These are phyloP conservation scores for Phycomyces nitens DNA, from an alignment of 192 early-diverging fungal genomes.

Conservation along the genomic window DNA sequence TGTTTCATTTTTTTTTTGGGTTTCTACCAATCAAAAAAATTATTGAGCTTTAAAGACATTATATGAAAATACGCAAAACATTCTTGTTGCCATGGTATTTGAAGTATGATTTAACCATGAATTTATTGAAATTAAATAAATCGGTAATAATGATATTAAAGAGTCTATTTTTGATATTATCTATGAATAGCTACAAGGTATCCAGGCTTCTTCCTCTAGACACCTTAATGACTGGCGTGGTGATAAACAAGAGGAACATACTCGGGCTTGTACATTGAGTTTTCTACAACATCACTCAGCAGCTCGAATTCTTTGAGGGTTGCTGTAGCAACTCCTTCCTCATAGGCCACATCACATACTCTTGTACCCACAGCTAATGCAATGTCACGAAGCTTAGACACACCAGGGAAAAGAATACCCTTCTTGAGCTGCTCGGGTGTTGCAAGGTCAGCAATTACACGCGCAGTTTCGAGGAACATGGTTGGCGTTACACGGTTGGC, in stretches of 20 bases:
- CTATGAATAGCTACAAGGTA: too few species aligned
- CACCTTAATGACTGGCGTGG: slow-evolving; percentile 1
- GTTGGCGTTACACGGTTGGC: slow-evolving; percentile 45
- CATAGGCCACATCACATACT: slow-evolving; percentile 51
- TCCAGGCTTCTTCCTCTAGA: not conserved
- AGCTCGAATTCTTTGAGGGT: slow-evolving; percentile 39
- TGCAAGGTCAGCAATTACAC: slow-evolving; percentile 49
- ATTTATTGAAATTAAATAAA: too few species aligned
- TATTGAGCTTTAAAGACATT: too few species aligned
- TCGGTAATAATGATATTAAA: too few species aligned
- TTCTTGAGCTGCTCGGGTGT: slow-evolving; percentile 46
- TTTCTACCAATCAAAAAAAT: too few species aligned
- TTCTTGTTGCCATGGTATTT: too few species aligned
- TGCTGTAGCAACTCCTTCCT: slow-evolving; percentile 46
- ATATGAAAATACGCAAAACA: too few species aligned
- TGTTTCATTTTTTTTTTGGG: too few species aligned
- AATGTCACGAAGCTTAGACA: slow-evolving; percentile 43
- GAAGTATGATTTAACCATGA: too few species aligned
- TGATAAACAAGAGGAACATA: slow-evolving; percentile 43
- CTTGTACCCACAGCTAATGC: slow-evolving; percentile 43
- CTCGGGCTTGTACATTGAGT: slow-evolving; percentile 53
- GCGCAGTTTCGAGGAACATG: slow-evolving; percentile 55
- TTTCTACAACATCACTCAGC: slow-evolving; percentile 43
- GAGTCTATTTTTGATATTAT: too few species aligned
- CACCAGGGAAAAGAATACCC: slow-evolving; percentile 50